Evolutionary conservation across 345 rosid genomes (phyloP), one percentile per base, ranked within the genome.

Genomic region (Populus deltoides): DNA sequence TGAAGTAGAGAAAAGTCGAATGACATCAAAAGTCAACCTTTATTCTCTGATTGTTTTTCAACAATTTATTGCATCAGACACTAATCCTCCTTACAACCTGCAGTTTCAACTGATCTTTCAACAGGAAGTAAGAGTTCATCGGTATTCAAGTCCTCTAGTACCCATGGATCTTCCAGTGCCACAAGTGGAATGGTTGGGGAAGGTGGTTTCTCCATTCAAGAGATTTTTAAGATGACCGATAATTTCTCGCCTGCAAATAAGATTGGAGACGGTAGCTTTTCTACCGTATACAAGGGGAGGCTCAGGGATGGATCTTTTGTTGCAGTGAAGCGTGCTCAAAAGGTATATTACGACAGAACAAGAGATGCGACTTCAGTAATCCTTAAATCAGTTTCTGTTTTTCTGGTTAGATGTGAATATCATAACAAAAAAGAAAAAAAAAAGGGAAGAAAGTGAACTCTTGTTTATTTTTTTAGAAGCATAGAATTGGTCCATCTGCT

Each of bases 291-390:
- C 86, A 93, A 88, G 73, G 99, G 94, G 66, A 90, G 76, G 78
- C 94, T 95, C 77, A 83, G 74, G 83, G 93, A 93, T 85, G 99
- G 99, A 79, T 86, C 96, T 59, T 8, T 89, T 77, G 90, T 93
- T 75, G 98, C 99, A 41, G 85, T 91, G 53, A 95, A 95, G 86
- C 98, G 99, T 22, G 96, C 94, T 0, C 88, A 83, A 86, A 91
- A 86, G 99, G 99, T 95, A 83, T 13, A 36, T 12, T 74, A 33
- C 68, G 24, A 22, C 65, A 61, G 22, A 75, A 53, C n/a, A 65
- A 12, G 36, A 47, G 13, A 41, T 49, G 45, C 33, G 67, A 8
- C 8, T 4, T 4, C 29, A 25, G 16, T 63, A 63, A n/a, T 6
- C 27, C 27, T 9, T 10, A 8, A 27, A 63, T 29, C 6, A 63